Evolutionary conservation across 1,284 basidiomycete species (phyloP).

Genomic region (Sporisorium graminicola): DNA sequence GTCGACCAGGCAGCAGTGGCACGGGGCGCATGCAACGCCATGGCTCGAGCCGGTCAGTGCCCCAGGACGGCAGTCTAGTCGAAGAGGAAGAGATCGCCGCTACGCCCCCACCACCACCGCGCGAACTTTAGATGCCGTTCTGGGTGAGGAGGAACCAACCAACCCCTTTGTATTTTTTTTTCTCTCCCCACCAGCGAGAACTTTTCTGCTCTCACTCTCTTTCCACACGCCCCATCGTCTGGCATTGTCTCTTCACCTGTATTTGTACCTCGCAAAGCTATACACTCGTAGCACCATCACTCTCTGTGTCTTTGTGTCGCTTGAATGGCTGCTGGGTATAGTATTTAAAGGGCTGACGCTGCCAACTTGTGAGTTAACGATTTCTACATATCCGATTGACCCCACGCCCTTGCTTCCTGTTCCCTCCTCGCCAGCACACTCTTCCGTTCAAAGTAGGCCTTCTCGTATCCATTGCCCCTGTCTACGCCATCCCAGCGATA

Average conservation of each 20-base stretch:
- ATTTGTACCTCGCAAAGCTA: constrained; percentile 28
- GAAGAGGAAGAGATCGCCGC: constrained; percentile 35
- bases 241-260: constrained; percentile 16
- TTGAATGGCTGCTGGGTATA: constrained; percentile 9
- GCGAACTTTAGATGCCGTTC: constrained; percentile 3
- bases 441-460: constrained; percentile 74
- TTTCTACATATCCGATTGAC: constrained; percentile 49
- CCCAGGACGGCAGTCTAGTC: constrained; percentile 25
- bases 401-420: constrained; percentile 47
- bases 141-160: too few relatives aligned
- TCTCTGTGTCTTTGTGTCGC: background rate
- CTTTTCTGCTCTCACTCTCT: background rate
- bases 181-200: background rate
- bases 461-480: constrained; percentile 93
- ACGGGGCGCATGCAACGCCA: constrained; percentile 37
- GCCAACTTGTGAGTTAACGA: background rate
- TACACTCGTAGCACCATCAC: background rate
- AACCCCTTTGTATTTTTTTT: constrained; percentile 23
- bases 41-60: constrained; percentile 40
- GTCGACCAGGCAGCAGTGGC: constrained; percentile 37
- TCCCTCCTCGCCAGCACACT: constrained; percentile 25
- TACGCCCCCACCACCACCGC: background rate
- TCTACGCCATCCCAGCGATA: constrained; percentile 86
- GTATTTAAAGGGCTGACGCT: background rate
- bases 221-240: background rate